Evolutionary conservation across 2,329 filamentous ascomycete genomes (phyloP), one percentile per base, ranked within the genome.

Genomic region (Aspergillus intermedius): DNA sequence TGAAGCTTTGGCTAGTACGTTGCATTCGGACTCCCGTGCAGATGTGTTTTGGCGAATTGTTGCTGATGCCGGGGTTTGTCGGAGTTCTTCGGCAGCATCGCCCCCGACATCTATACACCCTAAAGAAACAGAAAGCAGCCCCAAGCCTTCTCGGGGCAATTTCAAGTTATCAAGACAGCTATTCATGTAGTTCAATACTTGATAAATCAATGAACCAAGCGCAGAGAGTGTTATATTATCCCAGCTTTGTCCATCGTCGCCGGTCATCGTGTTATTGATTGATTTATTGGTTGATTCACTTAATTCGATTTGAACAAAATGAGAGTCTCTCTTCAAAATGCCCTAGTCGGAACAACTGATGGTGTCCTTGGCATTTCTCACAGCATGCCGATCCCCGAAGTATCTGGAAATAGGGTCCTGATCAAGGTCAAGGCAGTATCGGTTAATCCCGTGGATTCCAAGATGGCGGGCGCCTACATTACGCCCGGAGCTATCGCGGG

Each of bases 381-480:
- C 9, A 9, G n/a, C 10, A 25, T 30, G 9, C 12, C 43, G 15
- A 13, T 46, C n/a, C 50, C 50, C 5, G 21, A 12, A 12, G 9
- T 50, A 9, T 10, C 15, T 3, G 41, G 42, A n/a, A 48, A 53
- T 23, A 30, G 44, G 28, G 25, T 59, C 41, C 44, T 54, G 9
- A 49, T 59, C 25, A 48, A 49, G 25, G 53, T 43, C n/a, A 47
- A 42, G 10, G 60, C 59, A 2, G 53, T 58, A 30, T 54, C 58
- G 10, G 23, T 62, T 15, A 61, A 60, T 23, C 57, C 60, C 5
- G 51, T 54, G n/a, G 59, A 63, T 43, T 54, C 49, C 13, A 61
- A 63, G 46, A 59, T 59, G 45, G 49, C 45, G 1, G 52, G 50
- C 17, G 45, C 48, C 34, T 60, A 59, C 39, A 45, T 51, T 3